Base-by-base conservation (phyloP, 2,329 filamentous ascomycete species). In the Ceratocystis huliohia region DNA sequence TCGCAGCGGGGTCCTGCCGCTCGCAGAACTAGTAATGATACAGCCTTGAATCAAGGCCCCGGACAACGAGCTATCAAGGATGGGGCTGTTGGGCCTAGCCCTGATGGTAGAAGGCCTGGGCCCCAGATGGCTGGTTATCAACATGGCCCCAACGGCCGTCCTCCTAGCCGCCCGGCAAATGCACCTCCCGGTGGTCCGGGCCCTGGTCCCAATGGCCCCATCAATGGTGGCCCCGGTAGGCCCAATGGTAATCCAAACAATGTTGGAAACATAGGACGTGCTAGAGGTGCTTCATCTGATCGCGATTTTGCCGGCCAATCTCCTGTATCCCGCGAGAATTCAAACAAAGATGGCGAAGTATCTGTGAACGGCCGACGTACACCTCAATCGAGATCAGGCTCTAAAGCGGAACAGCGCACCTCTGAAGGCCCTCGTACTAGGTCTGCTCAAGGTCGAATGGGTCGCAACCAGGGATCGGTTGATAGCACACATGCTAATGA, bases 401-500 rank as follows among this genome's bases (percentile, higher is more conserved):
- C 66, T 13, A 68, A 68, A 22, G 41, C 63, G 5, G 66, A 68
- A 44, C 66, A 68, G 25, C 63, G 63, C 41, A n/a, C 59, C 7
- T 17, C 46, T n/a, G 66, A 68, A 6, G 59, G 30, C 4, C 66
- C 66, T 20, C 66, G 66, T 5, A 65, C 63, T 37, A 65, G 64
- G 59, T 68, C 66, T 33, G 66, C 59, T 13, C 66, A 68, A 33
- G 66, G 66, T 20, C 66, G 66, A 37, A 61, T 48, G 41, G 48
- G 56, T 45, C 81, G 84, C 20, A 79, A 81, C 45, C 86, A 87
- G 72, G 81, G 81, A 33, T 88, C 88, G 0, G 78, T 89, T 13
- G 89, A 94, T 70, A 88, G 83, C 71, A 82, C 81, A 1, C 63
- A 68, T 46, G 50, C 48, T 8, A 81, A 82, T 30, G 87, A 90